Percentiles rank a stretch among this genome's conserved stretches.
phyloP scores from a whole-genome alignment of 2,329 filamentous ascomycete genomes.

The Penicillium brasilianum region DNA sequence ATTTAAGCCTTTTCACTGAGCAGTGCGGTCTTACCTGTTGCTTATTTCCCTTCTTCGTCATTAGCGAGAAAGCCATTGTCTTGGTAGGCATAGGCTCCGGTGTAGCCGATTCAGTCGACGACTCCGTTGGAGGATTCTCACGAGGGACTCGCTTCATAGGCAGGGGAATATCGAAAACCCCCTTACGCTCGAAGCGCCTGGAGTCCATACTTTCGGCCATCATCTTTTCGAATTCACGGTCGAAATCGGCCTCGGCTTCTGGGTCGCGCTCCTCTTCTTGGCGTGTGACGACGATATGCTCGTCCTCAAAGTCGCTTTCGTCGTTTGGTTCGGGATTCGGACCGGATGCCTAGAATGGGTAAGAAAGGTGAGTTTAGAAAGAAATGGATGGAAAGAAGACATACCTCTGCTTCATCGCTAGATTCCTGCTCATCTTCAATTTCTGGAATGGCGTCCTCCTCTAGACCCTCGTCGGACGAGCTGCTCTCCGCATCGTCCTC shows the following conservation, averaged over 20 bases:
- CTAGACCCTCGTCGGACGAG: constrained; percentile 77
- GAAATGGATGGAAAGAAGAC: not conserved
- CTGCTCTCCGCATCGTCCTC: constrained; percentile 74
- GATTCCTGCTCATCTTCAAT: constrained; percentile 60
- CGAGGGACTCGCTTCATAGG: constrained; percentile 76
- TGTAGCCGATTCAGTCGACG: constrained; percentile 38
- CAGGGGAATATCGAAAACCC: constrained; percentile 94
- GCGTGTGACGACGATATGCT: constrained; percentile 88
- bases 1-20: not conserved
- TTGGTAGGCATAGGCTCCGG: constrained; percentile 42
- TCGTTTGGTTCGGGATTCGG: constrained; percentile 53
- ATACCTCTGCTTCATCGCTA: constrained; percentile 55
- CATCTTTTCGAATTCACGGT: constrained; percentile 96
- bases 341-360: constrained; percentile 45
- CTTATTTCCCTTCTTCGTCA: constrained; percentile 94
- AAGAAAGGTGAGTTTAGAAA: not conserved
- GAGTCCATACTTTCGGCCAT: constrained; percentile 98
- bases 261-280: constrained; percentile 90
- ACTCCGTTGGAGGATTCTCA: constrained; percentile 56
- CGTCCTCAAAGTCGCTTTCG: constrained; percentile 70
- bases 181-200: constrained; percentile 92
- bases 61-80: constrained; percentile 95
- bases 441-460: constrained; percentile 62
- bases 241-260: constrained; percentile 94
- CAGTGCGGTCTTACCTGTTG: constrained; percentile 70